Percentiles rank a stretch among this genome's conserved stretches.
These are phyloP conservation scores for Russula earlei DNA, from an alignment of 768 basidiomycete species.

Conservation along the genomic window DNA sequence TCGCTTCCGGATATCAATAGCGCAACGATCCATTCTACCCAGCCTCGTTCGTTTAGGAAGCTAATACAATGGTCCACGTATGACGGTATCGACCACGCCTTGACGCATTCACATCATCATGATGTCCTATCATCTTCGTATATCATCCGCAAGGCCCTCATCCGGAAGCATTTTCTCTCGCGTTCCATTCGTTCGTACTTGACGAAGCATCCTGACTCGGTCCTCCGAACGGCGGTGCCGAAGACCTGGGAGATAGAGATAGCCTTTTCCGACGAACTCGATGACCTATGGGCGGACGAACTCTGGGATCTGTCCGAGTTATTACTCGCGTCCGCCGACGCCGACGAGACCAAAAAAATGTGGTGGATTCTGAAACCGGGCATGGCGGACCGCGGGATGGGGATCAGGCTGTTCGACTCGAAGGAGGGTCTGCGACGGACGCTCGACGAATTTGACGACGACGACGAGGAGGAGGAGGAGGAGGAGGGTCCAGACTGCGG, in stretches of 20 bases:
- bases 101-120: conserved; percentile 43
- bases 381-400: conserved; percentile 95
- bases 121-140: conserved; percentile 69
- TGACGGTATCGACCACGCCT: conserved; percentile 73
- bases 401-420: conserved; percentile 81
- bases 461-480: conserved; percentile 35
- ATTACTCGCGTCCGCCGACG: too few relatives aligned
- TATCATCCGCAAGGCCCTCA: conserved; percentile 84
- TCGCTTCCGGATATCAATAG: conserved; percentile 23
- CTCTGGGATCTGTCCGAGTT: conserved; percentile 73
- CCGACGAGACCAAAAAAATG: too few relatives aligned
- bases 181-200: conserved; percentile 61
- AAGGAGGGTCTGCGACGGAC: conserved; percentile 63
- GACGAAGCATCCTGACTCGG: conserved; percentile 56
- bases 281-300: conserved; percentile 89
- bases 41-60: conserved; percentile 21
- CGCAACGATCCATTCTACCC: conserved; percentile 16
- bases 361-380: conserved; percentile 94
- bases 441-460: conserved; percentile 70
- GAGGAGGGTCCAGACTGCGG: too few relatives aligned
- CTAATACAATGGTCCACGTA: conserved; percentile 82
- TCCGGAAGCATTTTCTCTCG: conserved; percentile 89
- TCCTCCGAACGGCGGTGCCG: conserved; percentile 50
- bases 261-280: conserved; percentile 86
- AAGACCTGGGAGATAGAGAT: conserved; percentile 79